These are phyloP conservation scores for Wickerhamiella galacta DNA, from an alignment of 805 yeast species.

Conservation along the genomic window DNA sequence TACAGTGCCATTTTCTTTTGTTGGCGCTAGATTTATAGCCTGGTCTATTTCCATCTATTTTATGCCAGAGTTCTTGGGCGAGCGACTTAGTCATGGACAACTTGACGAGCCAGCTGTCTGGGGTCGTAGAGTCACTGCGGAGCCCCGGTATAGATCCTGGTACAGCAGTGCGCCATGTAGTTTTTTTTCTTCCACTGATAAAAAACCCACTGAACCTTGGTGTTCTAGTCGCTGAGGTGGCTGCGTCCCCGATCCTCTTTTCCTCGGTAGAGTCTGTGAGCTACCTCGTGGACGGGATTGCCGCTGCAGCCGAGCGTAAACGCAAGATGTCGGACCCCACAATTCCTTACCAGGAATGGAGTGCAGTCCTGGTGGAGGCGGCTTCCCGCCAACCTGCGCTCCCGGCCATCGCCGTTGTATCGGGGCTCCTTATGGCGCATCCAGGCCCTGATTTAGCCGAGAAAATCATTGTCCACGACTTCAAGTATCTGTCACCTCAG, in stretches of 20 bases:
- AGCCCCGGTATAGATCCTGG: background rate
- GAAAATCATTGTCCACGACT: background rate
- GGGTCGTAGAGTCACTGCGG: conserved; percentile 2
- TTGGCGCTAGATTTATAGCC: background rate
- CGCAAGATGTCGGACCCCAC: conserved; percentile 10
- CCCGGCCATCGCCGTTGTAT: conserved; percentile 6
- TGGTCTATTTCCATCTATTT: background rate
- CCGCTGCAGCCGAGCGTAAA: conserved; percentile 11
- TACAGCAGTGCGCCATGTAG: conserved; percentile 2
- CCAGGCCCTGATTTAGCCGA: background rate
- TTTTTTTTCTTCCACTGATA: conserved; percentile 11
- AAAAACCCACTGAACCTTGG: conserved; percentile 12
- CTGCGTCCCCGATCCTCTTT: conserved; percentile 3
- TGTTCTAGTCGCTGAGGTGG: conserved; percentile 10
- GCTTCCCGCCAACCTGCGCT: conserved; percentile 7
- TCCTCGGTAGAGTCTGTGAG: background rate
- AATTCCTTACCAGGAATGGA: background rate
- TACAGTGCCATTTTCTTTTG: background rate
- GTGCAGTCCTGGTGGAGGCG: background rate
- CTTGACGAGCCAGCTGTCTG: background rate
- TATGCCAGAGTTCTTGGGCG: background rate
- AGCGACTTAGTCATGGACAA: background rate
- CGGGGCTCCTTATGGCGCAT: conserved; percentile 6
- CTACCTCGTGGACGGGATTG: conserved; percentile 9
- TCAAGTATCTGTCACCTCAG: too few species aligned